Evolutionary conservation across 371 early-diverging fungal genomes (phyloP).

Genomic region (Syncephalastrum sp.): DNA sequence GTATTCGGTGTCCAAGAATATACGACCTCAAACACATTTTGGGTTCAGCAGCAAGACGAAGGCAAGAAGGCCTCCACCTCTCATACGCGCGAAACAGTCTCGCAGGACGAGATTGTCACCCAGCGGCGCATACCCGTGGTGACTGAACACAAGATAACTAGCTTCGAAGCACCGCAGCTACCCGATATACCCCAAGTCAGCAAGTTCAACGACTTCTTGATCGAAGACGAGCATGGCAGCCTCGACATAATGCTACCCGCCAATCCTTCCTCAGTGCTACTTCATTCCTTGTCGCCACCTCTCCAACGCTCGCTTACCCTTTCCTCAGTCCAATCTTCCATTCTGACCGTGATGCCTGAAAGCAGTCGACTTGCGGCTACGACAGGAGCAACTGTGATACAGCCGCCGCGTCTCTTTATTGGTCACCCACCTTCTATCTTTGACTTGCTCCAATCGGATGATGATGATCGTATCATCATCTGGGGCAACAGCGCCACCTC

Average conservation of each 20-base stretch:
- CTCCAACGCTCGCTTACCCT: slow-evolving; percentile 4
- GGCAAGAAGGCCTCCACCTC: slow-evolving; percentile 1
- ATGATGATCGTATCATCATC: slow-evolving; percentile 50
- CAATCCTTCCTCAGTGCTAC: slow-evolving; percentile 17
- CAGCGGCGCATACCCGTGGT: no score
- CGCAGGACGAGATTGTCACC: no score
- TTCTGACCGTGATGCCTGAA: neutral
- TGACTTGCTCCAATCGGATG: slow-evolving; percentile 52
- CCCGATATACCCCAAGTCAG: slow-evolving; percentile 42
- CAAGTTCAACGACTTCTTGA: slow-evolving; percentile 36
- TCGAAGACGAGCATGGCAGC: slow-evolving; percentile 19
- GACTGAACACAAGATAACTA: neutral
- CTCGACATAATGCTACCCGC: slow-evolving; percentile 19
- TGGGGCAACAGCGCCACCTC: slow-evolving; percentile 34
- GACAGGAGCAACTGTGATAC: neutral
- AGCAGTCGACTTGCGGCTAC: neutral
- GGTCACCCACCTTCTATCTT: slow-evolving; percentile 50
- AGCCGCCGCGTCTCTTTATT: slow-evolving; percentile 39
- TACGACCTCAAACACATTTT: slow-evolving; percentile 44
- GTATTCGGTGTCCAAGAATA: slow-evolving; percentile 52
- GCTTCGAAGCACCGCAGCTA: slow-evolving; percentile 6
- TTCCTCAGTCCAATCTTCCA: slow-evolving; percentile 13
- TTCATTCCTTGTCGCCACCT: slow-evolving; percentile 14
- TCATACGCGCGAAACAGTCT: no score
- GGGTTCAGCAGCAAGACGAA: slow-evolving; percentile 28